Percentiles rank a stretch among this genome's conserved stretches.
Conservation (phyloP, 148 eudicot genomes). For the Hydrangea macrophylla region DNA sequence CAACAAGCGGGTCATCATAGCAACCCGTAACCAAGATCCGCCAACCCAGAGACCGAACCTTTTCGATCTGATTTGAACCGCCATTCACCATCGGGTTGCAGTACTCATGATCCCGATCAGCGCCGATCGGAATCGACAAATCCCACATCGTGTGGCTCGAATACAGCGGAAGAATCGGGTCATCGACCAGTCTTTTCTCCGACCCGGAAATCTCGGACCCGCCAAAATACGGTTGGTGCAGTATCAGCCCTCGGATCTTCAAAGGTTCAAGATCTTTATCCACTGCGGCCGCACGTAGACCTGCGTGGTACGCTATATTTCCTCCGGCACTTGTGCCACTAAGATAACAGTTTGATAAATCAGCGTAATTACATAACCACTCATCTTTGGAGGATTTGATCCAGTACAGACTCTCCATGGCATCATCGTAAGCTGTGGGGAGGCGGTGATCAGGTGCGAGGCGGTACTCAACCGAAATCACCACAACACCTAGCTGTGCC, state of each 20-base stretch:
- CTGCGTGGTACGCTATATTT: slow-evolving; percentile 50
- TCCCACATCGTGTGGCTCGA: slow-evolving; percentile 41
- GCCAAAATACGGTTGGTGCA: slow-evolving; percentile 51
- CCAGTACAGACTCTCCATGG: slow-evolving; percentile 42
- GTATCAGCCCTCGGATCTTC: slow-evolving; percentile 41
- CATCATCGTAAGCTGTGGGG: slow-evolving; percentile 65
- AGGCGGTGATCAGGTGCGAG: slow-evolving; percentile 67
- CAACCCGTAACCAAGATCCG: slow-evolving; percentile 34
- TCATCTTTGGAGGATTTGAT: slow-evolving; percentile 28
- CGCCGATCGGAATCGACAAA: slow-evolving; percentile 42
- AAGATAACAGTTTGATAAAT: slow-evolving; percentile 38
- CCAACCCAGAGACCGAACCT: slow-evolving; percentile 31
- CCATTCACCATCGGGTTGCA: slow-evolving; percentile 34
- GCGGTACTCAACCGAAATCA: slow-evolving; percentile 52
- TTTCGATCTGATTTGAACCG: slow-evolving; percentile 20
- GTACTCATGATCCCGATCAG: too few species aligned
- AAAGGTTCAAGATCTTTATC: slow-evolving; percentile 36
- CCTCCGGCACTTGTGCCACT: slow-evolving; percentile 62
- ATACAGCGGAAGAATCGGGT: slow-evolving; percentile 23
- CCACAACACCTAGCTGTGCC: slow-evolving; percentile 21
- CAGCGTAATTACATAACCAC: slow-evolving; percentile 43
- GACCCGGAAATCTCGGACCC: slow-evolving; percentile 45
- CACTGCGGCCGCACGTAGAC: slow-evolving; percentile 27
- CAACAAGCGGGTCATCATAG: slow-evolving; percentile 46
- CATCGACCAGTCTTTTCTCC: slow-evolving; percentile 34